Percentiles rank a stretch among this genome's conserved stretches.
Evolutionary conservation across 1,284 basidiomycete species (phyloP).

Genomic region (Rhodotorula glutinis): DNA sequence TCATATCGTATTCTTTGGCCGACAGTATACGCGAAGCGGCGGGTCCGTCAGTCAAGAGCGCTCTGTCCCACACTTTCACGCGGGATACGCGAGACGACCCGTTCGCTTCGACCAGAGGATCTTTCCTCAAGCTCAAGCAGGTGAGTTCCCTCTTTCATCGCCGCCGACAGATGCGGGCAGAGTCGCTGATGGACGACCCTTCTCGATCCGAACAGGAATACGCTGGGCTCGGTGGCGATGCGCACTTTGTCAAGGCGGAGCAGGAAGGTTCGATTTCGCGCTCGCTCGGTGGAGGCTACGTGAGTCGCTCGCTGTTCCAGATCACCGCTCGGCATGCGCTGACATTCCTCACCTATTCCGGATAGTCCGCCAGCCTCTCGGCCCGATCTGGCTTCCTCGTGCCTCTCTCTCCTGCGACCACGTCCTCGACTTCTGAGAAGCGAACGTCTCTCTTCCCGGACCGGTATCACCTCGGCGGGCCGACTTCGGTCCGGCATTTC

Average conservation of each 20-base stretch:
- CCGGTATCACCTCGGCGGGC: slow-evolving; percentile 89
- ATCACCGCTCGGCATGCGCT: neutral
- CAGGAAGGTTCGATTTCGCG: slow-evolving; percentile 65
- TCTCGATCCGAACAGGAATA: slow-evolving; percentile 55
- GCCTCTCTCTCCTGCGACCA: slow-evolving; percentile 42
- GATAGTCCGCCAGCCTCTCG: slow-evolving; percentile 9
- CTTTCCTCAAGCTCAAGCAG: slow-evolving; percentile 59
- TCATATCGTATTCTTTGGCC: neutral
- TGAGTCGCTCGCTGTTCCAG: neutral
- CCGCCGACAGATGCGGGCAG: too few species aligned
- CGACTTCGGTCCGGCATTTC: slow-evolving; percentile 84
- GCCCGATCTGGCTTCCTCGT: slow-evolving; percentile 61
- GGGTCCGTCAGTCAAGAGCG: slow-evolving; percentile 75
- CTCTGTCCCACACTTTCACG: slow-evolving; percentile 72
- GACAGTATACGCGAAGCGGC: slow-evolving; percentile 75
- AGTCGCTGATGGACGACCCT: neutral
- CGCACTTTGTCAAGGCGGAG: slow-evolving; percentile 63
- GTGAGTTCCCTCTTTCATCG: neutral
- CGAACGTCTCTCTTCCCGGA: slow-evolving; percentile 63
- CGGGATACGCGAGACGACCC: slow-evolving; percentile 76
- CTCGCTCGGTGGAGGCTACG: slow-evolving; percentile 48
- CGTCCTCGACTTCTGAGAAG: slow-evolving; percentile 14
- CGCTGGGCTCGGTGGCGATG: slow-evolving; percentile 72
- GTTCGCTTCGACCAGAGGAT: slow-evolving; percentile 63
- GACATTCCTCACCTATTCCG: neutral